Evolutionary conservation across 2,329 filamentous ascomycete genomes (phyloP), one percentile per base, ranked within the genome.

Genomic region (Aspergillus novofumigatus): DNA sequence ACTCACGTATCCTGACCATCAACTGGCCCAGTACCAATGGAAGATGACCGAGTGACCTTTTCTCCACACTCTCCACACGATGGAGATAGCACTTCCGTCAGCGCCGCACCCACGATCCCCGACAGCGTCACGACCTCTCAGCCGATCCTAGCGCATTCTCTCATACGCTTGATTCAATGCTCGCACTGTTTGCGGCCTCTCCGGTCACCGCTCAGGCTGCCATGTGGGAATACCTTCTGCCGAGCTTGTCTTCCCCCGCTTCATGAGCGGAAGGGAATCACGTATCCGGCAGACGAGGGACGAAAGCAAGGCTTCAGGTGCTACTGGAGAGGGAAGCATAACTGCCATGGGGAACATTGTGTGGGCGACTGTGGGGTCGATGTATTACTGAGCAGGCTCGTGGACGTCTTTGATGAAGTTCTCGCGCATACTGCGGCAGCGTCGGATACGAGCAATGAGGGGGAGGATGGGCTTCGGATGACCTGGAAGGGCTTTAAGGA

Each of bases 221-320:
- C 92, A 4, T 97, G 92, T 70, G 91, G 92, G 28, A 85, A 88
- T 67, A 87, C 87, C 10, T 74, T 96, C 10, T 97, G 92, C 75
- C 86, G 83, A 66, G 72, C 73, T 51, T 97, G 92, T 72, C 75
- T 96, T 1, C 92, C 92, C 1, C 75, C 83, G 49, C 75, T 86
- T 2, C 83, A 87, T 65, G 72, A 80, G 17, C 83, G 91, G 48
- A 78, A 78, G 50, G 85, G 90, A 59, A 89, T 96, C 57, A 88
- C 90, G 1, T 96, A 93, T 71, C 91, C 91, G 0, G 85, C 85
- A 17, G 81, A 81, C 1, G 83, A 86, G 6, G 85, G 83, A 45
- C 83, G 91, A 42, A 77, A 85, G 44, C 80, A 85, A 64, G 90
- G 87, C 0, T 90, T 96, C 65, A 75, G 72, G n/a, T 97, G 92